Evolutionary conservation across 129 eudicot genomes (phyloP), one percentile per base, ranked within the genome.

Genomic region (Silybum marianum): DNA sequence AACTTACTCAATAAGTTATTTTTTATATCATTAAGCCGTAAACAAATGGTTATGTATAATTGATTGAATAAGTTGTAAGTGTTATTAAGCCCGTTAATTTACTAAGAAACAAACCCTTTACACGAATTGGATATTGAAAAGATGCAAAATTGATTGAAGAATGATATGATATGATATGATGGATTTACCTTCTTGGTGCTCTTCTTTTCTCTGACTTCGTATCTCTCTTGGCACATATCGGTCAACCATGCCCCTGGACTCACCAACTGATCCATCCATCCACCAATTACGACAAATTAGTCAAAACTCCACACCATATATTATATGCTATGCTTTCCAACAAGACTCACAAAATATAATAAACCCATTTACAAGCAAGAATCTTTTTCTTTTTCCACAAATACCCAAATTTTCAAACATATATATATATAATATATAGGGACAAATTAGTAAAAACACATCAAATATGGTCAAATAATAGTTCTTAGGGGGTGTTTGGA

Each of bases 201-300:
- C 88, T 91, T 88, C 81, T 91, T 91, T 81, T 91, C 96, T 76
- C 91, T 89, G 32, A 91, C 96, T 72, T 89, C 91, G 72, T 91
- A 91, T 78, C 96, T 89, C 86, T 91, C 96, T 79, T 83, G 83
- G 39, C 91, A 83, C 91, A 91, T 81, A 80, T 91, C 93, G 46
- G 87, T 72, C 78, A 91, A 73, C 96, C 96, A 91, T 70, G 93
- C 87, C 75, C 96, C 96, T 76, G 96, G 96, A 71, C 93, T 89
- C 85, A 86, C 96, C 90, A 91, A 84, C 96, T 91, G 91, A 78
- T 58, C 74, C 79, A 77, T 40, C 60, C 72, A 68, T 40, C 60
- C 72, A 68, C 66, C n/a, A 76, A 58, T 21, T 21, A 73, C 74
- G 79, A 25, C 65, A 83, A 26, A 40, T 83, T 60, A 42, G 86